A percentile compares a stretch with the other conserved stretches of the same genome.
Evolutionary conservation across 768 basidiomycete genomes (phyloP).

Genomic region (Leucosporidium scottii): DNA sequence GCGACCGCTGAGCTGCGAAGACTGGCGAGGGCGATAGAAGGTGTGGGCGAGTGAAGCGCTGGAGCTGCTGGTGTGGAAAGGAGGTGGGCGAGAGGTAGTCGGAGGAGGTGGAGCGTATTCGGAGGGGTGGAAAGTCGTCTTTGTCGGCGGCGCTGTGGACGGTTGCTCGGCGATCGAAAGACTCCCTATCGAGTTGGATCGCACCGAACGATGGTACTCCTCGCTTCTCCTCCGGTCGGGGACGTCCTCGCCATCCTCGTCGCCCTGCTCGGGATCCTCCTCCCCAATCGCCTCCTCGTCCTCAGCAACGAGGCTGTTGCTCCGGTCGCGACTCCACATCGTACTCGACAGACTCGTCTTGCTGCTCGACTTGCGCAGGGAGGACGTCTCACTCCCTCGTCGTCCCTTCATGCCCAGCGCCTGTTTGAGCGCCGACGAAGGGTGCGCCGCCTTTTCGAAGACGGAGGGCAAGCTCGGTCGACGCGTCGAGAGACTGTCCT

Average conservation of each 20-base stretch:
- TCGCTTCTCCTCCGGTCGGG: neutral
- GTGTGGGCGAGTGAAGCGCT: slow-evolving; percentile 20
- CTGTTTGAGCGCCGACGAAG: slow-evolving; percentile 38
- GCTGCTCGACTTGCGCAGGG: slow-evolving; percentile 2
- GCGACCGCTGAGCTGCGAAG: slow-evolving; percentile 20
- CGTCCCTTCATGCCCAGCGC: slow-evolving; percentile 35
- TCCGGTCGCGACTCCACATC: slow-evolving; percentile 1
- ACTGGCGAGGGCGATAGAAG: slow-evolving; percentile 30
- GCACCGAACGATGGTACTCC: neutral
- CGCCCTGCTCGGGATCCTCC: neutral
- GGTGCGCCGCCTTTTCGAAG: slow-evolving; percentile 45
- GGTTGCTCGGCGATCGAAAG: neutral
- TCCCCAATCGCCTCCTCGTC: neutral
- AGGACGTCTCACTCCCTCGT: slow-evolving; percentile 1
- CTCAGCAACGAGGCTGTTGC: too few relatives aligned
- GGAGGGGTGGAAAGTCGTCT: neutral
- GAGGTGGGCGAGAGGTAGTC: neutral
- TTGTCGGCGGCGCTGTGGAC: neutral
- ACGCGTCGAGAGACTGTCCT: slow-evolving; percentile 22
- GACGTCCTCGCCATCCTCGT: too few relatives aligned
- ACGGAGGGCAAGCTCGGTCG: slow-evolving; percentile 46
- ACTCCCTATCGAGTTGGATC: neutral
- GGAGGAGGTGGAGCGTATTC: slow-evolving; percentile 11
- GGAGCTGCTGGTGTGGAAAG: neutral
- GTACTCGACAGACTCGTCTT: slow-evolving; percentile 9